These are phyloP conservation scores for Aspergillus affinis DNA, from an alignment of 495 filamentous ascomycete genomes.

Conservation along the genomic window DNA sequence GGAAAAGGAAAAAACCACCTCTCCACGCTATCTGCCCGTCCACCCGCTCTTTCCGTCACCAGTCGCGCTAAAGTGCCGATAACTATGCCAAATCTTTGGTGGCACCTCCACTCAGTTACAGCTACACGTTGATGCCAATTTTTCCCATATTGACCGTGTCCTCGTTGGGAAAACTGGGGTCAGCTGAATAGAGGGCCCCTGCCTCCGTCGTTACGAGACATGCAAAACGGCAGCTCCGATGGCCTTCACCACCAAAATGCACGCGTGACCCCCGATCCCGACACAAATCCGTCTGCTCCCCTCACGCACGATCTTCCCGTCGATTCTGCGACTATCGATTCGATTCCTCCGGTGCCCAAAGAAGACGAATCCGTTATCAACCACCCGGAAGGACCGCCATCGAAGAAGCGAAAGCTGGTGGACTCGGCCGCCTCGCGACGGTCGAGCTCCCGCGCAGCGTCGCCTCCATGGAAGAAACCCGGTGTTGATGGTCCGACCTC, in stretches of 20 bases:
- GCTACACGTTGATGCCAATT: slow-evolving; percentile 66
- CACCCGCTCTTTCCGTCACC: slow-evolving; percentile 34
- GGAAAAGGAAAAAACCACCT: slow-evolving; percentile 51
- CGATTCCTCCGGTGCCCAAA: slow-evolving; percentile 32
- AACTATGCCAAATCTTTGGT: slow-evolving; percentile 64
- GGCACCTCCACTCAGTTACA: slow-evolving; percentile 47
- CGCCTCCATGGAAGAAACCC: slow-evolving; percentile 92
- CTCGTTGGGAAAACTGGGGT: slow-evolving; percentile 69
- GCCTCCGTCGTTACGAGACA: slow-evolving; percentile 53
- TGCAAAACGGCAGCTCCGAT: slow-evolving; percentile 57
- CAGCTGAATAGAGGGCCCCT: slow-evolving; percentile 48
- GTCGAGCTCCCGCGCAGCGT: slow-evolving; percentile 54
- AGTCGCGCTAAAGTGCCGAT: slow-evolving; percentile 43
- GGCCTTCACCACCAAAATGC: slow-evolving; percentile 49
- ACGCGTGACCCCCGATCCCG: slow-evolving; percentile 39
- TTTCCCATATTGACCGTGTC: slow-evolving; percentile 57
- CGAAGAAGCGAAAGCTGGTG: slow-evolving; percentile 72
- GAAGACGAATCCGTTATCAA: slow-evolving; percentile 31
- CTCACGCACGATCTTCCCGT: slow-evolving; percentile 24
- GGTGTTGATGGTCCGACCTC: slow-evolving; percentile 85
- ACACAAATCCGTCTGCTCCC: slow-evolving; percentile 26
- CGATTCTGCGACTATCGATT: slow-evolving; percentile 30
- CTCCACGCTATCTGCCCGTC: slow-evolving; percentile 40
- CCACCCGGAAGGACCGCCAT: slow-evolving; percentile 55
- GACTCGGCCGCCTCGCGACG: slow-evolving; percentile 45